These are phyloP conservation scores for Fusarium illudens DNA, from an alignment of 2,329 filamentous ascomycete genomes.

Conservation along the genomic window DNA sequence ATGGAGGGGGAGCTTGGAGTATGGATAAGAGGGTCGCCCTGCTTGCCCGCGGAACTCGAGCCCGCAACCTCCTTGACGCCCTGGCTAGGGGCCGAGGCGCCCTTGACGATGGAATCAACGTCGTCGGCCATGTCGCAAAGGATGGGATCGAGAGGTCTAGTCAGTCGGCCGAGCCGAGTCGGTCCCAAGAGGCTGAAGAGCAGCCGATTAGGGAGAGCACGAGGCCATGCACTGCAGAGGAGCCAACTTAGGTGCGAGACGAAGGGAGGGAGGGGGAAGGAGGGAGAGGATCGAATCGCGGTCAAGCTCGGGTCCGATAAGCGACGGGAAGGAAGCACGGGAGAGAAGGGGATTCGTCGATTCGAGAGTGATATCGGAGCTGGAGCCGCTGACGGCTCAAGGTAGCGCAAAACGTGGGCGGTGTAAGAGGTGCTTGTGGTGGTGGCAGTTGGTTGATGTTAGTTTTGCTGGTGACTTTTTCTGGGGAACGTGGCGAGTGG, in stretches of 20 bases:
- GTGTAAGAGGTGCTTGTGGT: constrained; percentile 16
- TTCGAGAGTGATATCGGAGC: not conserved
- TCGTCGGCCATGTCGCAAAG: constrained; percentile 64
- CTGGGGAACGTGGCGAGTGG: constrained; percentile 17
- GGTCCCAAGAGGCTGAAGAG: constrained; percentile 32
- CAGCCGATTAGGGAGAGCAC: constrained; percentile 35
- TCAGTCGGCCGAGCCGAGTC: not conserved
- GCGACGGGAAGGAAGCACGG: constrained; percentile 4
- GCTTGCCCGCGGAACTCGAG: constrained; percentile 56
- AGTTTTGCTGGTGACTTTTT: constrained; percentile 12
- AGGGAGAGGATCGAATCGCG: constrained; percentile 5
- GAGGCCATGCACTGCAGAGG: constrained; percentile 35
- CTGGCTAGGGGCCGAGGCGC: constrained; percentile 74
- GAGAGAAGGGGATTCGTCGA: constrained; percentile 12
- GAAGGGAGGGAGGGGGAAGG: not conserved
- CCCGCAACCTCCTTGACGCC: constrained; percentile 51
- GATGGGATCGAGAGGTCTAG: not conserved
- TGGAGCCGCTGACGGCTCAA: not conserved
- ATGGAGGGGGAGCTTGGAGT: constrained; percentile 92
- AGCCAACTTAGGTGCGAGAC: not conserved
- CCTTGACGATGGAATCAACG: constrained; percentile 92
- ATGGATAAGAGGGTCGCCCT: constrained; percentile 76
- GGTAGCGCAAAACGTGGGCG: constrained; percentile 31
- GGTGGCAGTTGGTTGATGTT: constrained; percentile 7
- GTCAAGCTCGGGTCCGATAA: constrained; percentile 11